Conservation (phyloP, 2,329 filamentous ascomycete genomes). For the Ophiostoma pallidulum region DNA sequence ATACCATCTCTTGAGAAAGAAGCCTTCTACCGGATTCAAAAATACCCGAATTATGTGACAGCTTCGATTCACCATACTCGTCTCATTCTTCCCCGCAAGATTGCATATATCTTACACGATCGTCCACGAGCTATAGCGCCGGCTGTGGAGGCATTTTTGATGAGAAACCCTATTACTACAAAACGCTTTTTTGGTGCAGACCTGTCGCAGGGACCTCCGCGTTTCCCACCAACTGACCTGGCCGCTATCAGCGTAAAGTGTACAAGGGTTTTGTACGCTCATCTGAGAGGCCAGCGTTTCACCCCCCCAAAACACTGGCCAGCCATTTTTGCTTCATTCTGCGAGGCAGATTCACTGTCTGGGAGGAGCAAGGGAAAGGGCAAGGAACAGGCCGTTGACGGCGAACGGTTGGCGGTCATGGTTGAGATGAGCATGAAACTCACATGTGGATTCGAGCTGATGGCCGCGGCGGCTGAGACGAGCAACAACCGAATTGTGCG, state of each 20-base stretch:
- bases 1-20: constrained; percentile 72
- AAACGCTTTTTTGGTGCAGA: constrained; percentile 46
- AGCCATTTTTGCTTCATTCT: constrained; percentile 23
- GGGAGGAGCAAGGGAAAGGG: constrained; percentile 9
- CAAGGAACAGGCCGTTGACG: constrained; percentile 4
- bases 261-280: constrained; percentile 82
- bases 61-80: constrained; percentile 68
- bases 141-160: constrained; percentile 84
- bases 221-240: constrained; percentile 69
- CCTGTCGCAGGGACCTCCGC: constrained; percentile 24
- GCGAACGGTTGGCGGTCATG: constrained; percentile 25
- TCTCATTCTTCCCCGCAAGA: constrained; percentile 66
- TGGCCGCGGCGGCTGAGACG: constrained; percentile 58
- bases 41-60: constrained; percentile 68
- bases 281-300: constrained; percentile 80
- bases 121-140: constrained; percentile 70
- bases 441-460: constrained; percentile 82
- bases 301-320: constrained; percentile 49
- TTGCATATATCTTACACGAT: constrained; percentile 69
- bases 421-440: constrained; percentile 79
- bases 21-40: constrained; percentile 78
- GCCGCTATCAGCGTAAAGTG: constrained; percentile 73
- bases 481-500: constrained; percentile 59
- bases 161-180: constrained; percentile 71
- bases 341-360: constrained; percentile 15